A percentile compares a stretch with the other conserved stretches of the same genome.
Evolutionary conservation across 768 basidiomycete genomes (phyloP).

Genomic region (Agrocybe praecox): DNA sequence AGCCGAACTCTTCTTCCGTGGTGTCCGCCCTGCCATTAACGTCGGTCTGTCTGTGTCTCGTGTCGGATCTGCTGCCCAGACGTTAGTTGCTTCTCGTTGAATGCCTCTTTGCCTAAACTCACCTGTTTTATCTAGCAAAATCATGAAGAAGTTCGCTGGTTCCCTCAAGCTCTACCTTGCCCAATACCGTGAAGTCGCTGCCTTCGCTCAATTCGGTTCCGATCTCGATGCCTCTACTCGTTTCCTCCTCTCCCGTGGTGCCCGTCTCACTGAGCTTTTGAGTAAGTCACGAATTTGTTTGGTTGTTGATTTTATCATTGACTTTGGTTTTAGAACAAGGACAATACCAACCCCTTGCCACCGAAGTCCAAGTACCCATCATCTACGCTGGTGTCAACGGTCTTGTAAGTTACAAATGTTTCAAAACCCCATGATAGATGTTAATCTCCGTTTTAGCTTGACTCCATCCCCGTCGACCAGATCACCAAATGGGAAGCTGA

Average conservation of each 20-base stretch:
- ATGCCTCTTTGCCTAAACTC: background rate
- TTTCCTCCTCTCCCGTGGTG: constrained; percentile 97
- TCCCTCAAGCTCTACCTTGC: constrained; percentile 99
- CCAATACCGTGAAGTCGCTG: constrained; percentile 99
- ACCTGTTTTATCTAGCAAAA: constrained; percentile 57
- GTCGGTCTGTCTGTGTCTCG: constrained; percentile 99
- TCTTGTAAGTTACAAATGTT: constrained; percentile 61
- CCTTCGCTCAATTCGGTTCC: constrained; percentile 99
- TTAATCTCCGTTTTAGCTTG: constrained; percentile 56
- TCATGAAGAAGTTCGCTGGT: constrained; percentile 99
- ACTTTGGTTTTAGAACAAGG: constrained; percentile 76
- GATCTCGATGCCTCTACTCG: constrained; percentile 99
- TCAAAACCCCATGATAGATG: background rate
- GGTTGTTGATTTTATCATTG: background rate
- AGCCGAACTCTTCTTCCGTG: constrained; percentile 99
- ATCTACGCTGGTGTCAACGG: constrained; percentile 99
- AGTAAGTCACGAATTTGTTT: constrained; percentile 48
- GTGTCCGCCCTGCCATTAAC: constrained; percentile 99
- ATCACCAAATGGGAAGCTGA: constrained; percentile 92
- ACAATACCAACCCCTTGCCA: constrained; percentile 93
- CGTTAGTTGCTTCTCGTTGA: constrained; percentile 55
- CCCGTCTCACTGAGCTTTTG: constrained; percentile 95
- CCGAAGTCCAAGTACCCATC: constrained; percentile 97
- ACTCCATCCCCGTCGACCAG: constrained; percentile 92
- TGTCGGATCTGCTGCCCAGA: constrained; percentile 99